phyloP scores from a whole-genome alignment of 768 basidiomycete species.

The Suillus variegatus region DNA sequence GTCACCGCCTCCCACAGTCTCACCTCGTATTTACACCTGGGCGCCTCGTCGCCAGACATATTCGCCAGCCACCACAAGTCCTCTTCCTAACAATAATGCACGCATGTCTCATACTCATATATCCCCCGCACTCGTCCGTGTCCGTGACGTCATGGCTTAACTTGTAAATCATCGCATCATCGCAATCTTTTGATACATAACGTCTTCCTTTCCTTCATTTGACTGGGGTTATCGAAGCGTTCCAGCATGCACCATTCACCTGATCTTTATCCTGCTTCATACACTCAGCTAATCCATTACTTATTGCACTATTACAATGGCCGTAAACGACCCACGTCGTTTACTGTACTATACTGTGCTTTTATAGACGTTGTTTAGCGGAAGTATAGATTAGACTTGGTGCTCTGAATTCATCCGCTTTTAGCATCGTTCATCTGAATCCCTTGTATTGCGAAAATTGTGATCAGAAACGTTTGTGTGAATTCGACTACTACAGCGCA shows the following conservation, averaged over 20 bases:
- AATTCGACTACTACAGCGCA: neutral
- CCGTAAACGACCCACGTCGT: constrained; percentile 24
- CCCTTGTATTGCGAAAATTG: neutral
- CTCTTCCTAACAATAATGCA: constrained; percentile 58
- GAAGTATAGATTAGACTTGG: constrained; percentile 32
- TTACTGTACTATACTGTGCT: constrained; percentile 35
- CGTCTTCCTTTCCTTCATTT: constrained; percentile 9
- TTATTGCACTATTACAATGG: constrained; percentile 35
- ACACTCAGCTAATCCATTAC: constrained; percentile 36
- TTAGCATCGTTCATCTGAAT: constrained; percentile 35
- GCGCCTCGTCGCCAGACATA: constrained; percentile 33
- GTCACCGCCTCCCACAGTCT: constrained; percentile 55
- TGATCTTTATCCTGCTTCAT: constrained; percentile 23
- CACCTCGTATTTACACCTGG: constrained; percentile 63
- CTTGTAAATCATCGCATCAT: neutral
- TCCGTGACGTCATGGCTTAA: constrained; percentile 39
- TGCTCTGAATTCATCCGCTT: constrained; percentile 35
- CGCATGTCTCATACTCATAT: constrained; percentile 63
- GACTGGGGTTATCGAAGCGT: constrained; percentile 15
- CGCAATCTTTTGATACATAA: constrained; percentile 16
- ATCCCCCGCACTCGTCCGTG: constrained; percentile 46
- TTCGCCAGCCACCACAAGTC: constrained; percentile 41
- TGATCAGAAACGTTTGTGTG: neutral
- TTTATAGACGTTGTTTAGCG: constrained; percentile 33
- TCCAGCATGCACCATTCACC: constrained; percentile 18